Percentiles rank a stretch among this genome's conserved stretches.
Conservation (phyloP, 768 basidiomycete species). For the Pulveroboletus sp. region DNA sequence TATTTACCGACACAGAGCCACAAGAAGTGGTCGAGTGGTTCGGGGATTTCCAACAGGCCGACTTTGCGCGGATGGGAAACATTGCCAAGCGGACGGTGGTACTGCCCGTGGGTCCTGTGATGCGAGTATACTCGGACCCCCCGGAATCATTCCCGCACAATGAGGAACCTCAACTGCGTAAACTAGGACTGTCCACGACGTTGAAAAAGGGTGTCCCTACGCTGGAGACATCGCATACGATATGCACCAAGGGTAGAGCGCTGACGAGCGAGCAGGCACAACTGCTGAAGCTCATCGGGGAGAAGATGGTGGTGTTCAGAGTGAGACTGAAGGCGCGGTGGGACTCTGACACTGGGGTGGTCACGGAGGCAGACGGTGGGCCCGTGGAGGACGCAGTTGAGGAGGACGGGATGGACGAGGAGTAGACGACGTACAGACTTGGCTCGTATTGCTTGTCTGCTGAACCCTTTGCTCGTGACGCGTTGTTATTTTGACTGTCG, state of each 20-base stretch:
- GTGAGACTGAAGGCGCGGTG: slow-evolving; percentile 69
- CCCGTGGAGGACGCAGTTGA: slow-evolving; percentile 35
- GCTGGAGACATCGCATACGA: slow-evolving; percentile 67
- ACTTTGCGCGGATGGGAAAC: slow-evolving; percentile 90
- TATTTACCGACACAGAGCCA: slow-evolving; percentile 90
- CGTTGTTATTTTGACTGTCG: slow-evolving; percentile 3
- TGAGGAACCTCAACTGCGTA: slow-evolving; percentile 94
- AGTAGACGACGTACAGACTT: slow-evolving; percentile 16
- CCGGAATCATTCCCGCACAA: slow-evolving; percentile 93
- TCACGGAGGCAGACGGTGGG: slow-evolving; percentile 52
- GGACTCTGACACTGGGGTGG: slow-evolving; percentile 63
- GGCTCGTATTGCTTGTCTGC: not conserved
- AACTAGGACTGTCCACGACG: slow-evolving; percentile 80
- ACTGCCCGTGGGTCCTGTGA: slow-evolving; percentile 80
- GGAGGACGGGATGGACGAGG: slow-evolving; percentile 52
- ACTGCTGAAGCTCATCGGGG: slow-evolving; percentile 84
- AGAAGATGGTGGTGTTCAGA: slow-evolving; percentile 82
- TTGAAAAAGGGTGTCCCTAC: slow-evolving; percentile 88
- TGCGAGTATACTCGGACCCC: slow-evolving; percentile 74
- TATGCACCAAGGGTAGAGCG: slow-evolving; percentile 79
- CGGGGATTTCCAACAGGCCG: slow-evolving; percentile 79
- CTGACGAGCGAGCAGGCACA: slow-evolving; percentile 88
- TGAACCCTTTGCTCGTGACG: not conserved
- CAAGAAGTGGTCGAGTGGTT: slow-evolving; percentile 95
- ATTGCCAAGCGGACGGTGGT: slow-evolving; percentile 66